phyloP scores from a whole-genome alignment of 2,329 filamentous ascomycete species.

The Xylariaceae sp. region DNA sequence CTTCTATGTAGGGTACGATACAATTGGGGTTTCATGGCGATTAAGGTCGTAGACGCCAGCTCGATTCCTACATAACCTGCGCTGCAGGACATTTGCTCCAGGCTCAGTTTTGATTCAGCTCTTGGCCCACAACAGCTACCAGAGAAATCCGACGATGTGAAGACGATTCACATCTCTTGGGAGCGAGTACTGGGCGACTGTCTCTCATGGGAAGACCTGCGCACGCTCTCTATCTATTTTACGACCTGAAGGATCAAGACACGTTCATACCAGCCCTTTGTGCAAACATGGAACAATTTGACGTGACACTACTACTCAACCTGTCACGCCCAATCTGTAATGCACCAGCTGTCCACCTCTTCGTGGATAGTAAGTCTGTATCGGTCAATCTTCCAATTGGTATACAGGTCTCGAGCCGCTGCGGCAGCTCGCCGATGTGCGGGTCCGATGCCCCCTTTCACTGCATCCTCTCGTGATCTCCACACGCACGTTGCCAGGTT shows the following conservation, averaged over 20 bases:
- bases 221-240: slow-evolving; percentile 8
- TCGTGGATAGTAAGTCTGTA: slow-evolving; percentile 64
- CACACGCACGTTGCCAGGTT: slow-evolving; percentile 80
- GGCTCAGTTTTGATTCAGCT: neutral
- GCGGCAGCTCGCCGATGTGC: slow-evolving; percentile 62
- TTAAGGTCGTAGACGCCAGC: slow-evolving; percentile 6
- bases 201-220: neutral
- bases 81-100: slow-evolving; percentile 9
- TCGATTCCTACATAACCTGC: slow-evolving; percentile 15
- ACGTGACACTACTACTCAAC: slow-evolving; percentile 24
- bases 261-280: slow-evolving; percentile 12
- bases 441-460: slow-evolving; percentile 52
- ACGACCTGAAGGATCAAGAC: slow-evolving; percentile 10
- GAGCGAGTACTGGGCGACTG: slow-evolving; percentile 8
- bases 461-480: slow-evolving; percentile 55
- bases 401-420: slow-evolving; percentile 57
- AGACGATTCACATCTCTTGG: slow-evolving; percentile 1
- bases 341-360: slow-evolving; percentile 57
- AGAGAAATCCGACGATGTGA: slow-evolving; percentile 11
- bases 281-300: slow-evolving; percentile 23
- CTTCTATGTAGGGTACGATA: neutral
- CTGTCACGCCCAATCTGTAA: slow-evolving; percentile 50
- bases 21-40: slow-evolving; percentile 13
- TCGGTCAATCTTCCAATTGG: slow-evolving; percentile 65
- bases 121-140: slow-evolving; percentile 8